Percentiles rank a stretch among this genome's conserved stretches.
These are phyloP conservation scores for Adiantum capillusveneris DNA, from an alignment of 75 land plant genomes.

Conservation along the genomic window DNA sequence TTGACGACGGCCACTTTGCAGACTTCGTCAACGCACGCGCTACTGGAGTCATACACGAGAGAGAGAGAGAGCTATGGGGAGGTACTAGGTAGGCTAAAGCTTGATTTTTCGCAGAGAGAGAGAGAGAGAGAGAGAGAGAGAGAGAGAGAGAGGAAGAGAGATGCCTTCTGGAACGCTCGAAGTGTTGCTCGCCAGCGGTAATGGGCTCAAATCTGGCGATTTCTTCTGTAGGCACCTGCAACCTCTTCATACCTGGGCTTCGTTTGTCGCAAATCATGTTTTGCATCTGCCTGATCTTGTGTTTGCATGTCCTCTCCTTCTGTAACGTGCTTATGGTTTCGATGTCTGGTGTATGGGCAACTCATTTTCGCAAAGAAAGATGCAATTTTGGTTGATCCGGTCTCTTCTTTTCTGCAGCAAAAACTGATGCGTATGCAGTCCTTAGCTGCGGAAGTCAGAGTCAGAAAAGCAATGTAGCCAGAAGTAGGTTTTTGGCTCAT, in stretches of 20 bases:
- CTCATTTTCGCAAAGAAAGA: too few relatives aligned
- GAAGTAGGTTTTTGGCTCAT: background rate
- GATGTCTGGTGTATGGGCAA: too few relatives aligned
- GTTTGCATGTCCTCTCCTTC: background rate
- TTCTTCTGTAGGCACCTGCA: conserved; percentile 34
- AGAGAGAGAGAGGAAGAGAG: conserved; percentile 1
- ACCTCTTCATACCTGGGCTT: background rate
- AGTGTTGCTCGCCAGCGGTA: conserved; percentile 42
- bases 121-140: background rate
- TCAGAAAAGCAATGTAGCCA: conserved; percentile 56
- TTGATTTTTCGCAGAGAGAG: too few relatives aligned
- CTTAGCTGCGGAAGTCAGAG: conserved; percentile 49
- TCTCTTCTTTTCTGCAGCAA: conserved; percentile 24
- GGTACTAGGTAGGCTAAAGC: too few relatives aligned
- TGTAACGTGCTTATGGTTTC: too few relatives aligned
- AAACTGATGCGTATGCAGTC: conserved; percentile 60
- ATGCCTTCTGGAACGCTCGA: conserved; percentile 51
- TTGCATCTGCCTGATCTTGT: background rate
- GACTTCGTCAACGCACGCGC: too few relatives aligned
- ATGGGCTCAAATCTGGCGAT: conserved; percentile 49
- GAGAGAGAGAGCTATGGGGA: too few relatives aligned
- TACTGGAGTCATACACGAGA: too few relatives aligned
- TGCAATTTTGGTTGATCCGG: too few relatives aligned
- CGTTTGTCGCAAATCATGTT: background rate
- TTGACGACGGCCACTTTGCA: too few relatives aligned